A percentile compares a stretch with the other conserved stretches of the same genome.
These are phyloP conservation scores for Astragalus glycyphyllos DNA, from an alignment of 306 rosid genomes.

Conservation along the genomic window DNA sequence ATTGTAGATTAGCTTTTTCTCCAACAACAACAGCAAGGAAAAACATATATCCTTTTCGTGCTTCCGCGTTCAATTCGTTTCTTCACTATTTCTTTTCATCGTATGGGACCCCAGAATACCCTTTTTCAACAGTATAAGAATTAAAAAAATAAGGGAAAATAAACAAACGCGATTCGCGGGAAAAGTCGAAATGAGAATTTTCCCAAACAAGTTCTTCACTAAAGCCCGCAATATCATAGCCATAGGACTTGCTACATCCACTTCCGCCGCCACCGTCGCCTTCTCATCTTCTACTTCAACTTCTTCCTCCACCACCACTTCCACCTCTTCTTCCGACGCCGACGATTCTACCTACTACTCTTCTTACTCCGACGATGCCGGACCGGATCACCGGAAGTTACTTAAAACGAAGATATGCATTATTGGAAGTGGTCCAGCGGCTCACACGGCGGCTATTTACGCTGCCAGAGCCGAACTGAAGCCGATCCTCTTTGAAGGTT, in stretches of 20 bases:
- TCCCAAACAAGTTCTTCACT: slow-evolving; percentile 40
- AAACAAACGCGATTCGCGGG: not conserved
- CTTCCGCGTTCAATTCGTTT: not conserved
- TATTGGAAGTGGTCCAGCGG: slow-evolving; percentile 91
- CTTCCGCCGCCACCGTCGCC: slow-evolving; percentile 25
- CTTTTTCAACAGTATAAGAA: not conserved
- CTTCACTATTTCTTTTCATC: not conserved
- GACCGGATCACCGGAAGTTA: slow-evolving; percentile 38
- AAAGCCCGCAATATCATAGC: slow-evolving; percentile 53
- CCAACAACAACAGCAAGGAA: too few relatives aligned
- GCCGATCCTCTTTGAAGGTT: slow-evolving; percentile 85
- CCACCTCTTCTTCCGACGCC: slow-evolving; percentile 22
- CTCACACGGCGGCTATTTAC: slow-evolving; percentile 88
- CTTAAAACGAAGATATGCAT: slow-evolving; percentile 76
- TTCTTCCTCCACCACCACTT: not conserved
- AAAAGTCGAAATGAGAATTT: slow-evolving; percentile 39
- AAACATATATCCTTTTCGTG: too few relatives aligned
- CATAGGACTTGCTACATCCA: slow-evolving; percentile 40
- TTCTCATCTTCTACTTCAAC: slow-evolving; percentile 3
- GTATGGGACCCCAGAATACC: not conserved
- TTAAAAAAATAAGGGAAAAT: not conserved
- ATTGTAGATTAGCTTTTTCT: too few relatives aligned
- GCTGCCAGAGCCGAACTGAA: slow-evolving; percentile 83
- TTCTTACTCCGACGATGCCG: not conserved
- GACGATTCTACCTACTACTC: not conserved